Percentiles rank a stretch among this genome's conserved stretches.
These are phyloP conservation scores for Haberlea rhodopensis DNA, from an alignment of 257 asterid species.

Conservation along the genomic window DNA sequence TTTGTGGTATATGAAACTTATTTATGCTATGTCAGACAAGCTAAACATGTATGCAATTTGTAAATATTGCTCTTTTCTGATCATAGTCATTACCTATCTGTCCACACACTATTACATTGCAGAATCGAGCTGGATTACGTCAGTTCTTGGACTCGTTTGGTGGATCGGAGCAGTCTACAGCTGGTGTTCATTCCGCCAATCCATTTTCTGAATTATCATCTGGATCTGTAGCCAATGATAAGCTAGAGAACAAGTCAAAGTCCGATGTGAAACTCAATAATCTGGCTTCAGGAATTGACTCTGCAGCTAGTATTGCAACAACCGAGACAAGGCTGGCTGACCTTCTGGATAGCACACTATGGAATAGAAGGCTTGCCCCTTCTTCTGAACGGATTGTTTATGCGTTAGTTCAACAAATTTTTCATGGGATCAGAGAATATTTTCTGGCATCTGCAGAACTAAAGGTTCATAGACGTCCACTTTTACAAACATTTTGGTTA, in stretches of 20 bases:
- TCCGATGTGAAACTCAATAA: constrained; percentile 67
- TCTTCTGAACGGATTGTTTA: constrained; percentile 92
- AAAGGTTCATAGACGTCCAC: constrained; percentile 48
- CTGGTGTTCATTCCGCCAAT: constrained; percentile 45
- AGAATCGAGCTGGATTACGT: constrained; percentile 92
- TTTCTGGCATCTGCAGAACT: constrained; percentile 88
- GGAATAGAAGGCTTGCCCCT: constrained; percentile 95
- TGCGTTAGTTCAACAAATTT: constrained; percentile 95
- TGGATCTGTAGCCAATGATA: constrained; percentile 50
- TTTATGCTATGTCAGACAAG: not conserved
- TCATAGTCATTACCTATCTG: constrained; percentile 22
- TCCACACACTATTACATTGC: constrained; percentile 28
- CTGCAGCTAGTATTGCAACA: constrained; percentile 52
- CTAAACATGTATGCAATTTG: constrained; percentile 1
- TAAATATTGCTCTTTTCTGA: not conserved
- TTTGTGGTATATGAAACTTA: not conserved
- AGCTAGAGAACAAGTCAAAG: constrained; percentile 60
- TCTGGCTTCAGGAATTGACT: constrained; percentile 61
- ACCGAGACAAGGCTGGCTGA: constrained; percentile 93
- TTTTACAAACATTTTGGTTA: not conserved
- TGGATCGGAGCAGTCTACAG: constrained; percentile 69
- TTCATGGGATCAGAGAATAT: constrained; percentile 94
- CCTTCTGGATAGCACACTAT: constrained; percentile 88
- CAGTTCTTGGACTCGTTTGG: constrained; percentile 95
- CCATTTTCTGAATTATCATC: constrained; percentile 59